These are phyloP conservation scores for Arabis hirsuta DNA, from an alignment of 345 rosid species.

Conservation along the genomic window DNA sequence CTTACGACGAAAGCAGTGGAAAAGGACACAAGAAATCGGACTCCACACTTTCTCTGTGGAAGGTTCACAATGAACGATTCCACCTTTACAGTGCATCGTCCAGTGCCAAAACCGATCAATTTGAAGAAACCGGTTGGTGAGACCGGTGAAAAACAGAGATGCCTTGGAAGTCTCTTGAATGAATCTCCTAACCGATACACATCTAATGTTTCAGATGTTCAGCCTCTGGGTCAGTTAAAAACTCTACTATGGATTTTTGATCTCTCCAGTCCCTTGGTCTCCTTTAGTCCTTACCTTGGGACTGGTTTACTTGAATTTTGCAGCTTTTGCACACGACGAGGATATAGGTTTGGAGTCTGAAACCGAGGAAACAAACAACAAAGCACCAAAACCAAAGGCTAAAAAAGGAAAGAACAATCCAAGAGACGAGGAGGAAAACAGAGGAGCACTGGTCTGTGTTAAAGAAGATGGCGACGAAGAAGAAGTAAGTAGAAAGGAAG, in stretches of 20 bases:
- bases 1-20: constrained; percentile 74
- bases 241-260: background rate
- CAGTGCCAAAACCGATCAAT: constrained; percentile 52
- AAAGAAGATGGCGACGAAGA: constrained; percentile 27
- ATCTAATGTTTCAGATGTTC: constrained; percentile 23
- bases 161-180: constrained; percentile 46
- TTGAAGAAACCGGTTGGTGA: constrained; percentile 56
- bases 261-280: constrained; percentile 8
- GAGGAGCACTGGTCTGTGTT: constrained; percentile 37
- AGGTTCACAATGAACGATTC: constrained; percentile 59
- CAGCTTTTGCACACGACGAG: constrained; percentile 58
- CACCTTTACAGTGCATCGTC: constrained; percentile 52
- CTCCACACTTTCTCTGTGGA: constrained; percentile 73
- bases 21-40: constrained; percentile 69
- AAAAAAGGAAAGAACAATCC: constrained; percentile 31
- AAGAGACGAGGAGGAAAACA: constrained; percentile 28
- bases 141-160: constrained; percentile 45
- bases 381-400: constrained; percentile 40
- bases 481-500: constrained; percentile 32
- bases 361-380: constrained; percentile 47
- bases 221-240: constrained; percentile 31
- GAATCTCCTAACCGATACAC: constrained; percentile 43
- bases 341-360: constrained; percentile 51
- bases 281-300: constrained; percentile 6
- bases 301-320: constrained; percentile 6